Percentiles rank a stretch among this genome's conserved stretches.
phyloP scores from a whole-genome alignment of 1,139 yeast species.

The Diutina neorugosa region DNA sequence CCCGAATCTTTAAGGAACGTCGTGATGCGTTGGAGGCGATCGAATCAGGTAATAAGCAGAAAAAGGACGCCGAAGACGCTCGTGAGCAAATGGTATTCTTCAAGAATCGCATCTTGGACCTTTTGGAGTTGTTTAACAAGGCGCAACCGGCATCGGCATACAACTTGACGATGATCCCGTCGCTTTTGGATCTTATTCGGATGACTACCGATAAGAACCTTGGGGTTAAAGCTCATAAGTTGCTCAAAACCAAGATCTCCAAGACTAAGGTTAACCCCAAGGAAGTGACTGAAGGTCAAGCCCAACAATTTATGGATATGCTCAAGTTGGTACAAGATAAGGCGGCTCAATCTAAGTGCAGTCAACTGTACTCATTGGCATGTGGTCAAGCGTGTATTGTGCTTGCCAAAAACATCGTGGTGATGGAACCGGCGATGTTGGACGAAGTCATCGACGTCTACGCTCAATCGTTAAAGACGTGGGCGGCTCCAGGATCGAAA shows the following conservation, averaged over 20 bases:
- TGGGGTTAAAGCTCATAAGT: conserved; percentile 65
- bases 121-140: conserved; percentile 52
- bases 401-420: conserved; percentile 43
- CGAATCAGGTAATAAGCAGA: conserved; percentile 34
- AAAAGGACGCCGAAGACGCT: conserved; percentile 62
- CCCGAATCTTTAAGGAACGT: conserved; percentile 76
- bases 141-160: conserved; percentile 30
- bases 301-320: conserved; percentile 13
- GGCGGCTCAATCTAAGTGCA: conserved; percentile 29
- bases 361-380: conserved; percentile 39
- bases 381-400: conserved; percentile 54
- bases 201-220: conserved; percentile 58
- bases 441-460: conserved; percentile 43
- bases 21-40: conserved; percentile 39
- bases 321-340: conserved; percentile 27
- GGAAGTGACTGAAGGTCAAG: conserved; percentile 10
- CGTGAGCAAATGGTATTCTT: conserved; percentile 68
- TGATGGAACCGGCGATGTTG: conserved; percentile 18
- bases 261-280: conserved; percentile 28
- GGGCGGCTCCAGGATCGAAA: conserved; percentile 36
- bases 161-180: conserved; percentile 38
- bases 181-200: conserved; percentile 48
- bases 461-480: conserved; percentile 38
- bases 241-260: conserved; percentile 53
- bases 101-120: conserved; percentile 68